phyloP scores from a whole-genome alignment of 2,329 filamentous ascomycete species.

The Setomelanomma holmii region DNA sequence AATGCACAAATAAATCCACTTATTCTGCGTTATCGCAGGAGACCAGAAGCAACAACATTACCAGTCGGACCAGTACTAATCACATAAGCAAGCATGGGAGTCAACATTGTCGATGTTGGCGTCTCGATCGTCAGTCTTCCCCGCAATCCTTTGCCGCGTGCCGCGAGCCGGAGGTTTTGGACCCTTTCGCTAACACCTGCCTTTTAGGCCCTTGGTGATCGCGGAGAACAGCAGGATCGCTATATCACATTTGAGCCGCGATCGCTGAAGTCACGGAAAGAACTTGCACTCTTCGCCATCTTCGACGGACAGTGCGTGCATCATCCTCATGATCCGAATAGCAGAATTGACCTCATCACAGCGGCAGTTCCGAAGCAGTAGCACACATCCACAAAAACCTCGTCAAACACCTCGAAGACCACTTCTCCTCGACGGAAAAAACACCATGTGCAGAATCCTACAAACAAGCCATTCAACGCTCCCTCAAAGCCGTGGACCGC shows the following conservation, averaged over 20 bases:
- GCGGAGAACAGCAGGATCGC: constrained; percentile 32
- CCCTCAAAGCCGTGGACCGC: constrained; percentile 26
- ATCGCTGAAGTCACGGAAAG: constrained; percentile 26
- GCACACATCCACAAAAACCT: constrained; percentile 24
- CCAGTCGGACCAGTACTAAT: neutral
- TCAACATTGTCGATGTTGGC: constrained; percentile 23
- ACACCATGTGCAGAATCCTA: constrained; percentile 25
- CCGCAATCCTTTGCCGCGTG: constrained; percentile 1
- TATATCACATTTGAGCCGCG: constrained; percentile 25
- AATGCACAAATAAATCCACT: constrained; percentile 5
- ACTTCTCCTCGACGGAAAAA: constrained; percentile 20
- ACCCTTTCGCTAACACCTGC: constrained; percentile 20
- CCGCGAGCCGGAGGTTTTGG: constrained; percentile 2
- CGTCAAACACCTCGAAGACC: constrained; percentile 24
- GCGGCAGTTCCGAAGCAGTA: constrained; percentile 28
- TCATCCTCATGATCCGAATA: neutral
- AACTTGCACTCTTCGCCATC: constrained; percentile 30
- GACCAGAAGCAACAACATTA: constrained; percentile 1
- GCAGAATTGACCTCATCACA: constrained; percentile 10
- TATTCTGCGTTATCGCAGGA: neutral
- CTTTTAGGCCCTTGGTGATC: constrained; percentile 29
- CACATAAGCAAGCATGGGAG: constrained; percentile 11
- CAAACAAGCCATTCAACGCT: constrained; percentile 28
- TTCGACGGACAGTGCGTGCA: constrained; percentile 33
- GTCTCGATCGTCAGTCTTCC: constrained; percentile 22